A percentile compares a stretch with the other conserved stretches of the same genome.
Conservation (phyloP, 495 filamentous ascomycete genomes). For the Trichocladium uniseriatum region DNA sequence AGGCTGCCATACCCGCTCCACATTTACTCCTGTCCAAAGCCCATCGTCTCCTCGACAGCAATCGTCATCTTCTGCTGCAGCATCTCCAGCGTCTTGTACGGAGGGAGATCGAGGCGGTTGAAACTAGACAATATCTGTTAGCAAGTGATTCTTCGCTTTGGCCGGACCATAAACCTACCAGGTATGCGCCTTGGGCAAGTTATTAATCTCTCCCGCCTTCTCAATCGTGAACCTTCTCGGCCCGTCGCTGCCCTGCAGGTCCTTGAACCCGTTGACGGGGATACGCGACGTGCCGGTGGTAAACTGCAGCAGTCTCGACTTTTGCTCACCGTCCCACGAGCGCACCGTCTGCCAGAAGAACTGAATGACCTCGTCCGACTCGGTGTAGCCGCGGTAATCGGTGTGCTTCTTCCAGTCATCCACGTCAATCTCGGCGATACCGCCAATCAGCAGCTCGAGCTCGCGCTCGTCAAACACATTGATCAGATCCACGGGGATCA, state of each 20-base stretch:
- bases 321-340: slow-evolving; percentile 96
- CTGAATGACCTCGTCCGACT: slow-evolving; percentile 90
- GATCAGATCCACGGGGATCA: slow-evolving; percentile 92
- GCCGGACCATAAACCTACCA: slow-evolving; percentile 54
- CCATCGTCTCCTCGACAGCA: slow-evolving; percentile 97
- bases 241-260: slow-evolving; percentile 94
- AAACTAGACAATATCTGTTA: slow-evolving; percentile 53
- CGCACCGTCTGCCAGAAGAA: slow-evolving; percentile 98
- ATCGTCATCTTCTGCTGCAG: slow-evolving; percentile 85
- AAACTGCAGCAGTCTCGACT: slow-evolving; percentile 91
- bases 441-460: slow-evolving; percentile 90
- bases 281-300: slow-evolving; percentile 96
- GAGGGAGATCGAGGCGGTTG: slow-evolving; percentile 91
- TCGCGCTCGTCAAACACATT: slow-evolving; percentile 99
- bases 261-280: slow-evolving; percentile 99
- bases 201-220: slow-evolving; percentile 81
- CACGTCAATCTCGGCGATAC: slow-evolving; percentile 98
- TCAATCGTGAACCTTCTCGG: slow-evolving; percentile 95
- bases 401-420: slow-evolving; percentile 99
- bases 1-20: background rate
- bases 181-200: slow-evolving; percentile 94
- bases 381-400: slow-evolving; percentile 99
- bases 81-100: slow-evolving; percentile 80
- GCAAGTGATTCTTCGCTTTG: background rate
- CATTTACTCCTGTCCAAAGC: slow-evolving; percentile 87